Evolutionary conservation across 2,329 filamentous ascomycete genomes (phyloP), one percentile per base, ranked within the genome.

Genomic region (Xylariales sp.): DNA sequence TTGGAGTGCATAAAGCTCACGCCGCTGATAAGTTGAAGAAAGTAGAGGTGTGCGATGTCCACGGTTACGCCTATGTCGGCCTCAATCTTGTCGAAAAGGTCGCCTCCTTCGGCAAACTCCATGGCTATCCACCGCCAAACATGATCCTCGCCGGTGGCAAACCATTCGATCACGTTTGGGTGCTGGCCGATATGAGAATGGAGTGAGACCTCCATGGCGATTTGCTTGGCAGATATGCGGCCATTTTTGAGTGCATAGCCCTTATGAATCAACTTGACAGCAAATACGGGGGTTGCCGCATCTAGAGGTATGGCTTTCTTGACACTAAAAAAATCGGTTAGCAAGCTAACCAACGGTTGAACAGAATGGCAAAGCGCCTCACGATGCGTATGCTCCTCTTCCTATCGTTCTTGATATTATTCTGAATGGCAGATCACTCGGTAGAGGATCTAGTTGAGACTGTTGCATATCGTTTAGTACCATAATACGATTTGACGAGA

Each of bases 31-130:
- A 99, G 87, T 81, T 99, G 96, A 2, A 91, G 87, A 79, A 99
- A 99, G 83, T 98, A 99, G 69, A 97, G 89, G 78, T 99, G 97
- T 41, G 96, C 95, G 77, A 99, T 93, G 78, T 98, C 93, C 79
- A 97, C 90, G 6, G 91, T 89, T n/a, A 98, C 93, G 55, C 96
- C 96, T 52, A 95, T 93, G 79, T 99, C 96, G 18, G 96, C 94
- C 82, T 99, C 97, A 74, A 99, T 98, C 84, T 99, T 99, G 88
- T 99, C 96, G 80, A 99, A 99, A 7, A 99, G 85, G 78, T 99
- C 96, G 10, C 96, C 96, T 49, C 96, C 96, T 75, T 97, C 93
- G 53, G 96, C 96, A 73, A 93, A 91, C 80, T 99, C 96, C 94
- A 99, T 97, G 46, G 94, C 95, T 74, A 99, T 97, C 96, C 96